A percentile compares a stretch with the other conserved stretches of the same genome.
These are phyloP conservation scores for Biancaea sappan DNA, from an alignment of 306 rosid genomes.

Conservation along the genomic window DNA sequence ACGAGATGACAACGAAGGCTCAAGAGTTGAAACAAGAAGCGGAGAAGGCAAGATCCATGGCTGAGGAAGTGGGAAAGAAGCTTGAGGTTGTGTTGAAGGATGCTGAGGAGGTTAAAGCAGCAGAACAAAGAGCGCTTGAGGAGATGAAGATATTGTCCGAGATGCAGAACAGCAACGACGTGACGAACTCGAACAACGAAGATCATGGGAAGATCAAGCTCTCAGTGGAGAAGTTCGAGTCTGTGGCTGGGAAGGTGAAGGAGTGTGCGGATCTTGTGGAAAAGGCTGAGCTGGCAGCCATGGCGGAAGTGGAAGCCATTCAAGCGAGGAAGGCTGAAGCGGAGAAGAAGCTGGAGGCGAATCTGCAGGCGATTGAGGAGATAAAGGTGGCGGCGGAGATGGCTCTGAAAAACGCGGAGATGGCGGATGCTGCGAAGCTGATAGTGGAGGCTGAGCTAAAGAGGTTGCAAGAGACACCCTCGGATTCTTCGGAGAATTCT, in stretches of 20 bases:
- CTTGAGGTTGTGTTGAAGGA: constrained; percentile 49
- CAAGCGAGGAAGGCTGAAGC: constrained; percentile 53
- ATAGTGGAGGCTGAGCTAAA: constrained; percentile 66
- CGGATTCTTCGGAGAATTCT: constrained; percentile 27
- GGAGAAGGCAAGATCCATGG: constrained; percentile 30
- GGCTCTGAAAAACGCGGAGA: constrained; percentile 77
- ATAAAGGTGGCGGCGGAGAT: constrained; percentile 77
- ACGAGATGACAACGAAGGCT: constrained; percentile 48
- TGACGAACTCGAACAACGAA: constrained; percentile 41
- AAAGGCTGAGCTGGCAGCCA: constrained; percentile 54
- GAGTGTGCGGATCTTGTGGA: constrained; percentile 64
- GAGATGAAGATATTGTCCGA: constrained; percentile 61
- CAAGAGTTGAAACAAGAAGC: constrained; percentile 53
- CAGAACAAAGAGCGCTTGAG: constrained; percentile 56
- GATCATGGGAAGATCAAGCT: constrained; percentile 52
- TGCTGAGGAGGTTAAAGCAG: constrained; percentile 66
- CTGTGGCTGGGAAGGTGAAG: constrained; percentile 58
- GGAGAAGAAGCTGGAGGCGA: constrained; percentile 63
- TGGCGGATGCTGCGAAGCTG: constrained; percentile 73
- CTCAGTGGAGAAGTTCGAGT: constrained; percentile 58
- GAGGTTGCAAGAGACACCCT: constrained; percentile 59
- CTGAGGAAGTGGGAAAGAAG: constrained; percentile 54
- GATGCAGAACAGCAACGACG: not conserved
- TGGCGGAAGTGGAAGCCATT: constrained; percentile 54
- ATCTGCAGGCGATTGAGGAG: constrained; percentile 74